These are phyloP conservation scores for Blastobotrys capitulatus DNA, from an alignment of 1,139 yeast genomes.

Conservation along the genomic window DNA sequence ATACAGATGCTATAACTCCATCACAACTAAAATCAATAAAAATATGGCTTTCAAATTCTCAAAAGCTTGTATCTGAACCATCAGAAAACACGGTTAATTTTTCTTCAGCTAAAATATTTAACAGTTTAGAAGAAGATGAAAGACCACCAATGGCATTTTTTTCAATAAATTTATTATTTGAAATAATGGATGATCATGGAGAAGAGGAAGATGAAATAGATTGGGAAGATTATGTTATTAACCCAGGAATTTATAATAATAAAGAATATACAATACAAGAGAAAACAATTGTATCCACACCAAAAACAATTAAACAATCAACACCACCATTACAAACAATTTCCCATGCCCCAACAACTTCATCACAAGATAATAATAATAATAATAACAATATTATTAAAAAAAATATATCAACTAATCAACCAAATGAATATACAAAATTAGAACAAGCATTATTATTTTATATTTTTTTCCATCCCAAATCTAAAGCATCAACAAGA, in stretches of 20 bases:
- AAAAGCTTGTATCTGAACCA: neutral
- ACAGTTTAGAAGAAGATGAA: neutral
- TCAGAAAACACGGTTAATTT: neutral
- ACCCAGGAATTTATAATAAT: neutral
- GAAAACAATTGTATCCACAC: neutral
- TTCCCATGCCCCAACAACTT: neutral
- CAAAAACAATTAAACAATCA: neutral
- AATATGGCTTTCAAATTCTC: neutral
- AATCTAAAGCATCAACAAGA: neutral
- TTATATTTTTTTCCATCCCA: neutral
- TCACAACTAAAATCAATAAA: neutral
- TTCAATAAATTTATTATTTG: neutral
- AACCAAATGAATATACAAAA: conserved; percentile 1
- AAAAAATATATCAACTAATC: neutral
- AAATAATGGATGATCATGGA: neutral
- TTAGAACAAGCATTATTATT: conserved; percentile 7
- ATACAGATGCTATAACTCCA: neutral
- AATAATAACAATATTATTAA: neutral
- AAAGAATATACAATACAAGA: neutral
- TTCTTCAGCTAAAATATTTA: neutral
- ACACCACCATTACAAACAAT: neutral
- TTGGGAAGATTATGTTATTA: neutral
- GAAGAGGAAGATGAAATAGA: neutral
- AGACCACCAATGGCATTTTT: conserved; percentile 1
- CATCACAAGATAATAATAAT: neutral